phyloP scores from a whole-genome alignment of 2,329 filamentous ascomycete genomes.

The Penicillium janthinellum region DNA sequence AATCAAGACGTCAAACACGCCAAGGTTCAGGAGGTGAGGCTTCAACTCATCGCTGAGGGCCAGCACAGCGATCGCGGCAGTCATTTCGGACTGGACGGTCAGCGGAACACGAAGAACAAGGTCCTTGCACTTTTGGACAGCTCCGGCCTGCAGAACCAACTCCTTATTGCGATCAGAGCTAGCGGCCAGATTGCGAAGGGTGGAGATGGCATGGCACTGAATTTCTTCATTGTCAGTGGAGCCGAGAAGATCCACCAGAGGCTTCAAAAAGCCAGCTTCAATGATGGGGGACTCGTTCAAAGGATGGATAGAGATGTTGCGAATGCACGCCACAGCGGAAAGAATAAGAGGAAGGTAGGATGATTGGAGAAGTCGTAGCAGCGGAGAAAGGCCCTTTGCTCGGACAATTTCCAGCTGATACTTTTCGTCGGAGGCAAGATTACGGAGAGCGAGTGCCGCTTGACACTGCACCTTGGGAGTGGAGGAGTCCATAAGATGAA shows the following conservation, averaged over 20 bases:
- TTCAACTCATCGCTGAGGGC: conserved; percentile 96
- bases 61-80: conserved; percentile 95
- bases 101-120: conserved; percentile 90
- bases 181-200: conserved; percentile 88
- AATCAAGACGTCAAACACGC: conserved; percentile 95
- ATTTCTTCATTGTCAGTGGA: conserved; percentile 98
- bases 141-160: conserved; percentile 92
- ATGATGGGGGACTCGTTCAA: conserved; percentile 98
- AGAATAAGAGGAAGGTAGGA: conserved; percentile 94
- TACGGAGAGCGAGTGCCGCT: conserved; percentile 88
- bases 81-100: conserved; percentile 98
- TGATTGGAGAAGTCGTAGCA: conserved; percentile 88
- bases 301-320: conserved; percentile 98
- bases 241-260: conserved; percentile 87
- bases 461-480: conserved; percentile 98
- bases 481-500: conserved; percentile 95
- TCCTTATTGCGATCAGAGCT: conserved; percentile 98
- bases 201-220: conserved; percentile 97
- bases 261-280: conserved; percentile 92
- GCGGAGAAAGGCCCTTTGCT: conserved; percentile 78
- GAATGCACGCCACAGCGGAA: conserved; percentile 95
- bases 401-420: conserved; percentile 98
- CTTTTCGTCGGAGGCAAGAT: conserved; percentile 95
- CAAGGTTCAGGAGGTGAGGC: conserved; percentile 82
- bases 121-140: conserved; percentile 98